phyloP scores from a whole-genome alignment of 208 protist genomes.

The Angomonas ambiguus region DNA sequence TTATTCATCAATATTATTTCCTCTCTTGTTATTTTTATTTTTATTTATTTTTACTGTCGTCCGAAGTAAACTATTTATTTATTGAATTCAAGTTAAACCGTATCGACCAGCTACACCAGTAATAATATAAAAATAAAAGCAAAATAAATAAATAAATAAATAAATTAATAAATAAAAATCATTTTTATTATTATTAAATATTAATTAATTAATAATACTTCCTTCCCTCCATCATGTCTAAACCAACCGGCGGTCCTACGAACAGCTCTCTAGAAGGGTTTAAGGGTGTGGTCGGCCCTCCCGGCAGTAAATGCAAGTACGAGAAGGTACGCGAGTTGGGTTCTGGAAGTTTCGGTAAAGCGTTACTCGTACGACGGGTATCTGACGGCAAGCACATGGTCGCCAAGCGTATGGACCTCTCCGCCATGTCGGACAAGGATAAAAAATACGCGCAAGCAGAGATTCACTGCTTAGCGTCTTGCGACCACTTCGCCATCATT shows the following conservation, averaged over 20 bases:
- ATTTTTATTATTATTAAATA: neutral
- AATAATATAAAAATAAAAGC: neutral
- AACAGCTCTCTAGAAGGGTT: conserved; percentile 18
- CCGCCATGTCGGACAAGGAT: conserved; percentile 78
- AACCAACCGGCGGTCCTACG: neutral
- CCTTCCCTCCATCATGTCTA: conserved; percentile 31
- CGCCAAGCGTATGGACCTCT: conserved; percentile 78
- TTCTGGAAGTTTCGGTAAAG: conserved; percentile 81
- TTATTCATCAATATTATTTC: too few relatives aligned
- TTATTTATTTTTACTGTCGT: too few relatives aligned
- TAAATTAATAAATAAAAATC: too few relatives aligned
- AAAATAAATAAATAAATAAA: too few relatives aligned
- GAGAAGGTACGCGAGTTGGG: conserved; percentile 76
- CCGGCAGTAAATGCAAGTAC: conserved; percentile 56
- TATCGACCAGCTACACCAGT: too few relatives aligned
- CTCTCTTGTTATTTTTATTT: too few relatives aligned
- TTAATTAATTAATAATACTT: conserved; percentile 10
- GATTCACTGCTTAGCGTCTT: conserved; percentile 81
- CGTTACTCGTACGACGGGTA: conserved; percentile 63
- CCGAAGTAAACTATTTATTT: too few relatives aligned
- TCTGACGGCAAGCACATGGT: conserved; percentile 65
- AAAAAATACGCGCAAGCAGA: conserved; percentile 79
- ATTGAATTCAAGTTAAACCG: too few relatives aligned
- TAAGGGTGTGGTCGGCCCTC: conserved; percentile 34
- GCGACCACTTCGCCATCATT: conserved; percentile 82